phyloP scores from a whole-genome alignment of 2,329 filamentous ascomycete genomes.

The Colletotrichum theobromicola region DNA sequence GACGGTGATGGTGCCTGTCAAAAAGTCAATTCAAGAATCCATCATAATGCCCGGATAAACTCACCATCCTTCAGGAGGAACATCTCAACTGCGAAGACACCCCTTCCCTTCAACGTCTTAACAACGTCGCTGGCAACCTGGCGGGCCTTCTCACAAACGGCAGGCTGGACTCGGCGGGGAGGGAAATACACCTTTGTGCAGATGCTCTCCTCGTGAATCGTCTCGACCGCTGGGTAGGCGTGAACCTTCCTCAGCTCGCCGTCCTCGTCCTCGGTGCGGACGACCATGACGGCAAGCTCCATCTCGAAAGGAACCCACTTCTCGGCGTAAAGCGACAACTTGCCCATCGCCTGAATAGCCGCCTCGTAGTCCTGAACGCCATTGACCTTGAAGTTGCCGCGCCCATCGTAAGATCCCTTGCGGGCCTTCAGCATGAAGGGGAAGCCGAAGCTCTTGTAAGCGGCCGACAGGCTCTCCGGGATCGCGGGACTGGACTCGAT shows the following conservation, averaged over 20 bases:
- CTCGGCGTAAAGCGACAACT: conserved; percentile 82
- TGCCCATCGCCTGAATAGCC: conserved; percentile 74
- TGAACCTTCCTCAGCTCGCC: conserved; percentile 57
- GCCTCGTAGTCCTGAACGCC: conserved; percentile 54
- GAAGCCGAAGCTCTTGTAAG: conserved; percentile 72
- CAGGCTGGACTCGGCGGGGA: conserved; percentile 70
- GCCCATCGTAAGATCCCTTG: conserved; percentile 92
- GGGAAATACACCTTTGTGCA: conserved; percentile 93
- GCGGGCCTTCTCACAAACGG: conserved; percentile 70
- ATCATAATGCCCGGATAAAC: background rate
- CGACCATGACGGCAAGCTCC: conserved; percentile 93
- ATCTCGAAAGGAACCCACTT: conserved; percentile 85
- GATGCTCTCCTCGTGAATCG: conserved; percentile 92
- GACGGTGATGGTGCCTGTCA: conserved; percentile 67
- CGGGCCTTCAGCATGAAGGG: conserved; percentile 93
- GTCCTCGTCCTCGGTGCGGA: conserved; percentile 78
- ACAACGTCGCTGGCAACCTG: conserved; percentile 81
- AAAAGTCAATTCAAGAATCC: background rate
- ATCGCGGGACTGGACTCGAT: conserved; percentile 62
- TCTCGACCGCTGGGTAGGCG: conserved; percentile 91
- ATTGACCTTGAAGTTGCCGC: conserved; percentile 65
- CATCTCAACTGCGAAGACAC: conserved; percentile 96
- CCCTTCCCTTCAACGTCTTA: conserved; percentile 81
- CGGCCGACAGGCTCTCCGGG: conserved; percentile 64
- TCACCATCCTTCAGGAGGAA: conserved; percentile 78